Evolutionary conservation across 202 grass and related monocot genomes (phyloP).

Genomic region (Panicum virgatum): DNA sequence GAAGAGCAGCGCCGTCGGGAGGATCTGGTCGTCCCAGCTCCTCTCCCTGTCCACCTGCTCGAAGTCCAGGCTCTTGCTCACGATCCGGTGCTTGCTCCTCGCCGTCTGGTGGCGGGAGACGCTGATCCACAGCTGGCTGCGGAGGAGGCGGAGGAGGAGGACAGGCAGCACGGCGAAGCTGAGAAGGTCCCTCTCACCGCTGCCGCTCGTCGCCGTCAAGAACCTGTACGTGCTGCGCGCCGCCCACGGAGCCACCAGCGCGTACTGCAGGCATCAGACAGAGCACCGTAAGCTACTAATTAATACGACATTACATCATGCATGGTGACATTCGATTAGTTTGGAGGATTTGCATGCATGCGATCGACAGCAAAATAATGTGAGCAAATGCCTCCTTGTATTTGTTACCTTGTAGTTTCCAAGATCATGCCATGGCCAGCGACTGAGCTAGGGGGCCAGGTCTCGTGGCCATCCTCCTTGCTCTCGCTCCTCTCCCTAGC

Average conservation of each 20-base stretch:
- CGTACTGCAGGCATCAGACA: conserved; percentile 36
- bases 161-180: conserved; percentile 54
- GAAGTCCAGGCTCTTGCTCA: conserved; percentile 91
- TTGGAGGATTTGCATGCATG: background rate
- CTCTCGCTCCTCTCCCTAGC: background rate
- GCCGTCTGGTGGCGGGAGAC: conserved; percentile 73
- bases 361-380: background rate
- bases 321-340: background rate
- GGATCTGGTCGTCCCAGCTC: conserved; percentile 95
- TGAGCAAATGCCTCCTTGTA: too few relatives aligned
- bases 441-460: conserved; percentile 76
- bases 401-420: conserved; percentile 72
- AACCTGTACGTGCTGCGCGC: conserved; percentile 55
- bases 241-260: conserved; percentile 69
- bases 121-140: conserved; percentile 81
- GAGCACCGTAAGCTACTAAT: background rate
- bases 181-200: conserved; percentile 40
- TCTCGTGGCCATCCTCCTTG: conserved; percentile 63
- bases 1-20: conserved; percentile 73
- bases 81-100: conserved; percentile 59
- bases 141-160: conserved; percentile 67
- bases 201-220: conserved; percentile 34
- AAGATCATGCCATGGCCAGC: conserved; percentile 89
- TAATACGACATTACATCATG: background rate
- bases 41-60: conserved; percentile 83